Evolutionary conservation across 371 early-diverging fungal genomes (phyloP).

Genomic region (Mortierella sp.): DNA sequence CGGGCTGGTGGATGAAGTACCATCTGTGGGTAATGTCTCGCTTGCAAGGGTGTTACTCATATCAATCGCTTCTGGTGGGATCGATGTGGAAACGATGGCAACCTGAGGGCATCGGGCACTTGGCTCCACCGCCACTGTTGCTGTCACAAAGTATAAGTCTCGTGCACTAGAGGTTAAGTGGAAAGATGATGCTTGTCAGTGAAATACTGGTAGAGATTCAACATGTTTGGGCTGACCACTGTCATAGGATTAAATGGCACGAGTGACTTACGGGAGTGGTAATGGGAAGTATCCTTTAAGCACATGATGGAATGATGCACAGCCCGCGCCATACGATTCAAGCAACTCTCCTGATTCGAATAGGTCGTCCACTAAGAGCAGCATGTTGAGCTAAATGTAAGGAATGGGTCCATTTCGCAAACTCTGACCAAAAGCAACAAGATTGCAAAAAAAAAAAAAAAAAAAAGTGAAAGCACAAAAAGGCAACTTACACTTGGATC

Average conservation of each 20-base stretch:
- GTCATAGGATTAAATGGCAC: background rate
- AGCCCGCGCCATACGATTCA: conserved; percentile 54
- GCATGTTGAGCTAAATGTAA: too few relatives aligned
- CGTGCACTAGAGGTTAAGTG: conserved; percentile 29
- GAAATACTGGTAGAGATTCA: background rate
- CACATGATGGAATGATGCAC: conserved; percentile 56
- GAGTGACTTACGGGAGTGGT: conserved; percentile 60
- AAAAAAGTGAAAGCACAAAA: background rate
- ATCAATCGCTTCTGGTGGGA: conserved; percentile 12
- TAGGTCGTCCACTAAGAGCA: conserved; percentile 54
- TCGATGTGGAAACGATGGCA: conserved; percentile 51
- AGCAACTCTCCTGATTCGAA: conserved; percentile 57
- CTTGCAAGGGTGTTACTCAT: background rate
- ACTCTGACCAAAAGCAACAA: background rate
- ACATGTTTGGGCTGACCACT: background rate
- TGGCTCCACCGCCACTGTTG: conserved; percentile 39
- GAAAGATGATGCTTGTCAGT: too few relatives aligned
- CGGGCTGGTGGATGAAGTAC: conserved; percentile 53
- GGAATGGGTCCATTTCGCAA: too few relatives aligned
- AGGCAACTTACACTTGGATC: conserved; percentile 44
- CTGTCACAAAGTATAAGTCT: conserved; percentile 47
- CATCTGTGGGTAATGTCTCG: conserved; percentile 34
- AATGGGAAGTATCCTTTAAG: conserved; percentile 60
- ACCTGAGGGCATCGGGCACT: conserved; percentile 53
- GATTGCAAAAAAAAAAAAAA: background rate